Base-by-base conservation (phyloP, 768 basidiomycete genomes). In the Xerocomellus chrysenteron region DNA sequence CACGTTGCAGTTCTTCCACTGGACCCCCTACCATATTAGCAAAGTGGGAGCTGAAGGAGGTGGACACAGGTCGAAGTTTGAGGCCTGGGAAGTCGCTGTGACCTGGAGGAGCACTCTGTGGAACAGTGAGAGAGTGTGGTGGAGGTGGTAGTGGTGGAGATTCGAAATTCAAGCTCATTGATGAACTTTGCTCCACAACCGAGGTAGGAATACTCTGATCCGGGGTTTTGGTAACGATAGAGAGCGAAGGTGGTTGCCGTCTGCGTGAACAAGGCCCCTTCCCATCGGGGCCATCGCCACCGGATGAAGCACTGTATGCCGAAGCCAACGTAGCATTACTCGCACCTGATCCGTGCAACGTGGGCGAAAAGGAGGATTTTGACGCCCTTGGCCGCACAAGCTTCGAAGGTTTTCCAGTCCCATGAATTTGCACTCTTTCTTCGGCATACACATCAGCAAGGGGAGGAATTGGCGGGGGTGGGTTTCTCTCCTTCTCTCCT, bases 1-100 rank as follows among this genome's bases (percentile, higher is more conserved):
- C 83, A 17, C 73, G 66, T 10, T 75, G 73, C 6, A 71, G 69
- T 33, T 75, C 62, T 49, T 51, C 63, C 32, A 57, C 62, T 4
- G 60, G 33, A 43, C 61, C 61, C 49, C 69, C 55, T 17, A 80
- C 69, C 55, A 77, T 71, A 26, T 78, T 77, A 10, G 79, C 76
- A 63, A 92, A 88, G 28, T 88, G 83, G 11, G 82, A 74, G 64
- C 87, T 87, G 69, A 93, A 93, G 42, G 86, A 75, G 2, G 85
- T 83, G 21, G 91, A 92, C 17, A 92, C 77, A 3, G 90, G 90
- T 16, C 91, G 82, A 50, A 93, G 72, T 63, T 82, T 84, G 46
- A 93, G 78, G 4, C 81, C 74, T 12, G 86, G 79, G 64, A 92
- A 92, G 50, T 83, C 82, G 1, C 79, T 72, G 10, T 82, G 77